Conservation (phyloP, 768 basidiomycete genomes). For the Trametes elegans region DNA sequence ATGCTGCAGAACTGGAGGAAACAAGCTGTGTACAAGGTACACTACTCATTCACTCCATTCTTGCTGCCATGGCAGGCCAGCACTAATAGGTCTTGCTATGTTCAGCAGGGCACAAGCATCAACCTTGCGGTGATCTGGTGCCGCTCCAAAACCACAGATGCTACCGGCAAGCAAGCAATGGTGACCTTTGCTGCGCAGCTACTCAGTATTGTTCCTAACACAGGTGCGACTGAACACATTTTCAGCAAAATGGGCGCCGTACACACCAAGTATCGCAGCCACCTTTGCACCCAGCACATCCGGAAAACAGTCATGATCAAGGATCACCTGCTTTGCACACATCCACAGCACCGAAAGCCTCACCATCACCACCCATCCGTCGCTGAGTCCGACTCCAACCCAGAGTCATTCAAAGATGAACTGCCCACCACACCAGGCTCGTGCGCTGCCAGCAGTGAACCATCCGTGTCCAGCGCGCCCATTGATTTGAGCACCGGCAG, state of each 20-base stretch:
- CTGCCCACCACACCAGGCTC: too few relatives aligned
- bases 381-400: too few relatives aligned
- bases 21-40: background rate
- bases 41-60: background rate
- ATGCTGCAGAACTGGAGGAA: background rate
- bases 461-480: too few relatives aligned
- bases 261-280: background rate
- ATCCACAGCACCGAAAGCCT: too few relatives aligned
- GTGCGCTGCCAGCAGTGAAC: too few relatives aligned
- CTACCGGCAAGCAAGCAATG: background rate
- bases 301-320: constrained; percentile 2
- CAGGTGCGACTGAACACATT: background rate
- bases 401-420: too few relatives aligned
- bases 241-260: constrained; percentile 7
- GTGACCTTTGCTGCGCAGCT: background rate
- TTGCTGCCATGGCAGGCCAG: too few relatives aligned
- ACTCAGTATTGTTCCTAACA: constrained; percentile 2
- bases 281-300: background rate
- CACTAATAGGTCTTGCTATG: background rate
- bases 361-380: too few relatives aligned
- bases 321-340: background rate
- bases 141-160: background rate
- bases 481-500: too few relatives aligned
- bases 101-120: background rate
- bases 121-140: background rate